Base-by-base conservation (phyloP, 2,329 filamentous ascomycete genomes). In the Epichloe brachyelytri region DNA sequence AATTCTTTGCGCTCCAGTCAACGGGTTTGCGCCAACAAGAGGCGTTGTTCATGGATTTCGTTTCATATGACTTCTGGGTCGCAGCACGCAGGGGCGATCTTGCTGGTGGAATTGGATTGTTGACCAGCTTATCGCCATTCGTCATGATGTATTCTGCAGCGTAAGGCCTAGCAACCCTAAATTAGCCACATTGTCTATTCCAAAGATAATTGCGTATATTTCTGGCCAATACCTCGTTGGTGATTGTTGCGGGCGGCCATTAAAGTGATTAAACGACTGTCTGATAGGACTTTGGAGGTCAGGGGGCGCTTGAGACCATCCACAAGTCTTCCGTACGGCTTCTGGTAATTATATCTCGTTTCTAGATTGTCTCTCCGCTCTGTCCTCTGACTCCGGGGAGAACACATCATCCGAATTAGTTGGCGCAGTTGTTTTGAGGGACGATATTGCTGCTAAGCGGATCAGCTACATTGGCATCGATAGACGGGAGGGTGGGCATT, bases 261-360 rank as follows among this genome's bases (percentile, higher is more conserved):
- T 10, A 11, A 39, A 22, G 19, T 30, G 34, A 36, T 40, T 41
- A 6, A 53, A 50, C 4, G 51, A 53, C 36, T 37, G 48, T 45
- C 22, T 45, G 26, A 51, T 37, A 11, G 51, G 51, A 39, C 51
- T 53, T 30, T 37, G 48, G 14, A 53, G 36, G 26, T 43, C 48
- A 36, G 40, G 12, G 44, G 37, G 30, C 30, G 11, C n/a, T 26
- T 36, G 17, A 15, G 19, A 12, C 19, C 37, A n/a, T 30, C 17
- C n/a, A 12, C 12, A 36, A 30, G 4, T 22, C 30, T 22, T 26
- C 15, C 12, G 4, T n/a, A 26, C 19, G 38, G 14, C 20, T 8
- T n/a, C 22, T 47, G 22, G 39, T 33, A 20, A 8, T 14, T 15
- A 19, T 43, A n/a, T n/a, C 26, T 37, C 5, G 14, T 26, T 43